Evolutionary conservation across 2,329 filamentous ascomycete genomes (phyloP), one percentile per base, ranked within the genome.

Genomic region (Clonostachys rhizophaga): DNA sequence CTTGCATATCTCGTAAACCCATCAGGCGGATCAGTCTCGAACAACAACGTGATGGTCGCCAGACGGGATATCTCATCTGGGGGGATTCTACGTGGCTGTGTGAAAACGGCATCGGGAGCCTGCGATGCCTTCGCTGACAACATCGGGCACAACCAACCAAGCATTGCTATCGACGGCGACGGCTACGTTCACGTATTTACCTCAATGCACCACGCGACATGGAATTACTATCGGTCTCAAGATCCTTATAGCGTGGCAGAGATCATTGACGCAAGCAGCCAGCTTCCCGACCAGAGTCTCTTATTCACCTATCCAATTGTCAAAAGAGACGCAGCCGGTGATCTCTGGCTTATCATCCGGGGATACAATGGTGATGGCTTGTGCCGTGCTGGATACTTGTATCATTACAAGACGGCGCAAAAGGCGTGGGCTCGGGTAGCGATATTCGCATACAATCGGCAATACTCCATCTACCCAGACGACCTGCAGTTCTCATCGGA

Each of bases 151-250:
- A 59, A 58, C 39, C 36, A 48, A n/a, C 54, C 54, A 2, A 54
- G 52, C 40, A 45, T 55, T 16, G 53, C 51, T 11, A 49, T 55
- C 14, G 54, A 56, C n/a, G 54, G 55, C 3, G 48, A 59, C 14
- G 57, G 57, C 5, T 57, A 52, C 13, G 54, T 58, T 2, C 57
- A 59, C 34, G 52, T 58, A n/a, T 59, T 59, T 34, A 59, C 57
- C 3, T 58, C 57, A 50, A 59, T 59, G 57, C 57, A 59, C 47
- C 57, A 59, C 5, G 54, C 57, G 17, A 42, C 42, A 2, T 59
- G 57, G 57, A 54, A 52, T 34, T 59, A 59, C 46, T 59, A 53
- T 35, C 52, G 57, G 11, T 59, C 57, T 1, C 34, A 42, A 5
- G 45, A 49, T 11, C 44, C 57, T 3, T 55, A 56, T 20, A 57